Evolutionary conservation across 306 rosid genomes (phyloP).

Genomic region (Purshia tridentata): DNA sequence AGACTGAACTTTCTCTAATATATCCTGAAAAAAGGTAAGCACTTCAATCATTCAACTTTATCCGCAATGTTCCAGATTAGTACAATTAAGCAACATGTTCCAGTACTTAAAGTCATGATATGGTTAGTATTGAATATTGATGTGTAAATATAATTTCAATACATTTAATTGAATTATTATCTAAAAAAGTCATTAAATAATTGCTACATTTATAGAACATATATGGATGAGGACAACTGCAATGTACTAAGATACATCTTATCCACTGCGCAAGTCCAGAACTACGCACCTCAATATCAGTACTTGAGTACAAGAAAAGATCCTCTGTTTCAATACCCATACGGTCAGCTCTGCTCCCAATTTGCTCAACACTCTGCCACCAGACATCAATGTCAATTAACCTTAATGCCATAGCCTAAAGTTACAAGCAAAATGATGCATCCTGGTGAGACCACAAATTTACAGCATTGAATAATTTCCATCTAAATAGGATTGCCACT

Average conservation of each 20-base stretch:
- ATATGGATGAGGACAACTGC: not conserved
- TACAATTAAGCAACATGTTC: constrained; percentile 7
- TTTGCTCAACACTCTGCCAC: constrained; percentile 86
- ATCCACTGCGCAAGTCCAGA: constrained; percentile 14
- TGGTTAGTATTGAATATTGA: not conserved
- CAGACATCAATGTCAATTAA: constrained; percentile 27
- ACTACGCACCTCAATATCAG: constrained; percentile 77
- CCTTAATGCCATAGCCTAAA: not conserved
- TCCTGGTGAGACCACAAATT: constrained; percentile 3
- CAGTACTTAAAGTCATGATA: not conserved
- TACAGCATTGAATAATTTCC: not conserved
- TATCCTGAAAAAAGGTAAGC: constrained; percentile 60
- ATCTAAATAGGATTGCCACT: not conserved
- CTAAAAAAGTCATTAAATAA: not conserved
- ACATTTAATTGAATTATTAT: not conserved
- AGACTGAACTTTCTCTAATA: constrained; percentile 57
- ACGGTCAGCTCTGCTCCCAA: constrained; percentile 86
- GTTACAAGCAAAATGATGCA: not conserved
- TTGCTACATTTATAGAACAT: not conserved
- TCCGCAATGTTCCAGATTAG: constrained; percentile 12
- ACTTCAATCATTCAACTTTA: constrained; percentile 20
- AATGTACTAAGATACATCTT: not conserved
- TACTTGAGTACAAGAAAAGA: constrained; percentile 80
- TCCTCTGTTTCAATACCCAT: constrained; percentile 62
- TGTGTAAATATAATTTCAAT: not conserved